Evolutionary conservation across 2,329 filamentous ascomycete genomes (phyloP).

Genomic region (Tolypocladium tundrense): DNA sequence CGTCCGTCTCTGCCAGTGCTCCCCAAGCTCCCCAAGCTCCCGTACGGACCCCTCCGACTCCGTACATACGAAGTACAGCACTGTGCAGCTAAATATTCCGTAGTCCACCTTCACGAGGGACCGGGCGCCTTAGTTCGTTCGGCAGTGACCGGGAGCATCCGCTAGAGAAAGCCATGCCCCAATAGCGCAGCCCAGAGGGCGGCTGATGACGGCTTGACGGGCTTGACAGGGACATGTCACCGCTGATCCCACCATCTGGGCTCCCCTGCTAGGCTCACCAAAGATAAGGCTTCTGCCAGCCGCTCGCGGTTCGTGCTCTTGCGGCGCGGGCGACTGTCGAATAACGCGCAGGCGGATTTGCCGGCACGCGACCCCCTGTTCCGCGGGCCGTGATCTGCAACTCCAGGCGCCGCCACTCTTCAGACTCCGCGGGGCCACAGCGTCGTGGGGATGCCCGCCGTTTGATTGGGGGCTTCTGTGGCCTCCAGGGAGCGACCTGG

Average conservation of each 20-base stretch:
- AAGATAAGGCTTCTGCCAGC: neutral
- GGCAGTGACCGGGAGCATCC: neutral
- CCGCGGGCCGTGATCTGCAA: neutral
- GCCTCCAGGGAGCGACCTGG: neutral
- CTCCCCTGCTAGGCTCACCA: neutral
- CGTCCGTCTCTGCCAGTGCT: neutral
- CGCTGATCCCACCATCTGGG: neutral
- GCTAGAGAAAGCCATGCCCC: neutral
- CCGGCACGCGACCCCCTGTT: neutral
- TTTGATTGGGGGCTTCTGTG: neutral
- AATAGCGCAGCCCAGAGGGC: neutral
- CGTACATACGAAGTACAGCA: neutral
- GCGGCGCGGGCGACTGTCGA: neutral
- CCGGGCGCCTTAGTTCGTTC: neutral
- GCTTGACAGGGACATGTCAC: too few relatives aligned
- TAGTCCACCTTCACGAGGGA: neutral
- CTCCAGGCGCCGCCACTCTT: neutral
- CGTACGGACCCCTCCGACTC: neutral
- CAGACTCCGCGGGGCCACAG: neutral
- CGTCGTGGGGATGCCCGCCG: neutral
- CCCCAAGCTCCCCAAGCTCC: neutral
- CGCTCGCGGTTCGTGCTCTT: neutral
- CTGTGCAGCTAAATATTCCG: neutral
- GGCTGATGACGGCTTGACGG: neutral
- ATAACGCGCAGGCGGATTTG: conserved; percentile 1